These are phyloP conservation scores for Yarrowia deformans DNA, from an alignment of 805 yeast genomes.

Conservation along the genomic window DNA sequence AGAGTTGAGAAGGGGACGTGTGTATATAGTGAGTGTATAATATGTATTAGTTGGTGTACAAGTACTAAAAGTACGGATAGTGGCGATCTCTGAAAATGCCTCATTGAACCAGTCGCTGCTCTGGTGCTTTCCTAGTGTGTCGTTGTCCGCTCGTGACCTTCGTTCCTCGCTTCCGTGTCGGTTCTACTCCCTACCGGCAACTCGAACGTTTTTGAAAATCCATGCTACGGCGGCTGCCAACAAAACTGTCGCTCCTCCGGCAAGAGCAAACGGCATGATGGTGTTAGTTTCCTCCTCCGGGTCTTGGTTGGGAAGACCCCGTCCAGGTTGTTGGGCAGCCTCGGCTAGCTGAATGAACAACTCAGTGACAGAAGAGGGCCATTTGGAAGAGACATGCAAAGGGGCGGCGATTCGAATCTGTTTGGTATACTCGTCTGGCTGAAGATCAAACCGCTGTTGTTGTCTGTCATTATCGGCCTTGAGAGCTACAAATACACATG, in stretches of 20 bases:
- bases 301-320: slow-evolving; percentile 70
- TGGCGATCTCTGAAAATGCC: too few species aligned
- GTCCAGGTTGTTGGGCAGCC: slow-evolving; percentile 80
- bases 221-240: slow-evolving; percentile 39
- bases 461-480: slow-evolving; percentile 96
- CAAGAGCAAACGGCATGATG: slow-evolving; percentile 62
- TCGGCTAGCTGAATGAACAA: slow-evolving; percentile 86
- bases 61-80: too few species aligned
- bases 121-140: too few species aligned
- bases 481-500: slow-evolving; percentile 86
- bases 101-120: too few species aligned
- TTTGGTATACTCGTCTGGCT: slow-evolving; percentile 86
- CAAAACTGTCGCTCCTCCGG: slow-evolving; percentile 64
- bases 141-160: too few species aligned
- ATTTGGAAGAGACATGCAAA: slow-evolving; percentile 84
- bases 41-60: neutral
- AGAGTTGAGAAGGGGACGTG: neutral
- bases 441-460: slow-evolving; percentile 84
- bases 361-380: slow-evolving; percentile 88
- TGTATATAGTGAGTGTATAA: slow-evolving; percentile 27
- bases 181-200: slow-evolving; percentile 12
- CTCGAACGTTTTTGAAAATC: slow-evolving; percentile 34
- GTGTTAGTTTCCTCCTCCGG: slow-evolving; percentile 64
- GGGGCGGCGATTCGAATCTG: slow-evolving; percentile 76
- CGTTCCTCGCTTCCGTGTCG: too few species aligned